These are phyloP conservation scores for Apiosordaria backusii DNA, from an alignment of 495 filamentous ascomycete species.

Conservation along the genomic window DNA sequence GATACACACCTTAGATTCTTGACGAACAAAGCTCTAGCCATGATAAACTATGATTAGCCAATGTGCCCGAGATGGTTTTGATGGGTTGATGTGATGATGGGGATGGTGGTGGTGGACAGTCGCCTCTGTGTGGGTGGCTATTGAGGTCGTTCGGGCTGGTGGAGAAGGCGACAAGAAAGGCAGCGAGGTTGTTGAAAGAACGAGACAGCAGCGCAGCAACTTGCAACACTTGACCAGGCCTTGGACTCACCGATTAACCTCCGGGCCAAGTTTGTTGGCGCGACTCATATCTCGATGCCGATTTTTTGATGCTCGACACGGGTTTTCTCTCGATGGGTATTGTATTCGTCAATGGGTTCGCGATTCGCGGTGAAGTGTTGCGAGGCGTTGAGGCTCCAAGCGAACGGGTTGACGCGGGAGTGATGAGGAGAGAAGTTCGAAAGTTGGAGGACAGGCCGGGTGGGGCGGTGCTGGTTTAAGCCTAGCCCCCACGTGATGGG, in stretches of 20 bases:
- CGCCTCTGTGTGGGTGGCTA: conserved; percentile 1
- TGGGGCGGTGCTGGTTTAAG: conserved; percentile 21
- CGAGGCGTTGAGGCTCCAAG: conserved; percentile 28
- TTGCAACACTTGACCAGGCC: not conserved
- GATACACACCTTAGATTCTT: conserved; percentile 87
- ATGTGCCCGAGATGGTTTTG: conserved; percentile 6
- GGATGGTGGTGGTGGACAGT: not conserved
- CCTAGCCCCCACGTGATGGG: conserved; percentile 32
- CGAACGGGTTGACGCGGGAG: conserved; percentile 32
- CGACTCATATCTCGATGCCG: conserved; percentile 68
- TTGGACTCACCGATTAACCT: conserved; percentile 82
- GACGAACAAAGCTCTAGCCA: conserved; percentile 84
- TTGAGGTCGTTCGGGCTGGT: not conserved
- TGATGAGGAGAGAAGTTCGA: conserved; percentile 35
- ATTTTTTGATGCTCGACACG: conserved; percentile 29
- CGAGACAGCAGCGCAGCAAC: conserved; percentile 4
- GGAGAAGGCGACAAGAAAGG: conserved; percentile 1
- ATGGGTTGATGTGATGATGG: conserved; percentile 12
- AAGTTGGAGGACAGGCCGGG: conserved; percentile 19
- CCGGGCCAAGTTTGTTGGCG: conserved; percentile 84
- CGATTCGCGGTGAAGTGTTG: conserved; percentile 15
- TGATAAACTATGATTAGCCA: conserved; percentile 34
- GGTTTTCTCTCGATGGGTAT: conserved; percentile 19
- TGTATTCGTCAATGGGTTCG: conserved; percentile 14
- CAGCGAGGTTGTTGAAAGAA: conserved; percentile 7